Evolutionary conservation across 345 rosid species (phyloP).

Genomic region (Orychophragmus violaceus): DNA sequence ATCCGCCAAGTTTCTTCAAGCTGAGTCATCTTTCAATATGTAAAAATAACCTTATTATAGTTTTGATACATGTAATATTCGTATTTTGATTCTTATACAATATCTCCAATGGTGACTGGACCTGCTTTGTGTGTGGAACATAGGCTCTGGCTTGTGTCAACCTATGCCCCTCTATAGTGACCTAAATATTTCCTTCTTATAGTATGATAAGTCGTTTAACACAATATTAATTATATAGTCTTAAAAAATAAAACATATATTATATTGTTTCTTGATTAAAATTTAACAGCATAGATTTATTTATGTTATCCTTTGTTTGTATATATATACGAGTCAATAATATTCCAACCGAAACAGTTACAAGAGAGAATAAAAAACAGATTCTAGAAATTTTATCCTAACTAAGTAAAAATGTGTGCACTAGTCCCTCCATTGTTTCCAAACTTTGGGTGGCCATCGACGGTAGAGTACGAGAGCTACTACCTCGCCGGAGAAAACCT

Average conservation of each 20-base stretch:
- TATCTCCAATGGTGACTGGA: background rate
- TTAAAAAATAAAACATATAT: background rate
- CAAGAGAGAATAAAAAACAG: background rate
- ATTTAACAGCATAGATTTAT: background rate
- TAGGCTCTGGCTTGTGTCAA: constrained; percentile 13
- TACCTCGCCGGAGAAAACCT: constrained; percentile 4
- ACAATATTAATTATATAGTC: background rate
- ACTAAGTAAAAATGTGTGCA: constrained; percentile 21
- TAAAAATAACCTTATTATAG: background rate
- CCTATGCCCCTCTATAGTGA: background rate
- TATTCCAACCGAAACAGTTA: constrained; percentile 6
- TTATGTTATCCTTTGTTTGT: background rate
- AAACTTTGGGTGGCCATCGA: constrained; percentile 27
- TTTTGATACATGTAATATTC: background rate
- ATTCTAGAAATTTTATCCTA: background rate
- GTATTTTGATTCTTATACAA: background rate
- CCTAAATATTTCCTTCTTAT: background rate
- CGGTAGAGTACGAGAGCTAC: constrained; percentile 10
- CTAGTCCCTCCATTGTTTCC: constrained; percentile 20
- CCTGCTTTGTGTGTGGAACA: constrained; percentile 9
- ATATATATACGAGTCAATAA: background rate
- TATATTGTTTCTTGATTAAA: background rate
- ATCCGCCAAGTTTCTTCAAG: background rate
- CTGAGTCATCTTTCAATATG: constrained; percentile 14
- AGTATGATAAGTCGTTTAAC: background rate